These are phyloP conservation scores for Calocera cornea DNA, from an alignment of 768 basidiomycete genomes.

Conservation along the genomic window DNA sequence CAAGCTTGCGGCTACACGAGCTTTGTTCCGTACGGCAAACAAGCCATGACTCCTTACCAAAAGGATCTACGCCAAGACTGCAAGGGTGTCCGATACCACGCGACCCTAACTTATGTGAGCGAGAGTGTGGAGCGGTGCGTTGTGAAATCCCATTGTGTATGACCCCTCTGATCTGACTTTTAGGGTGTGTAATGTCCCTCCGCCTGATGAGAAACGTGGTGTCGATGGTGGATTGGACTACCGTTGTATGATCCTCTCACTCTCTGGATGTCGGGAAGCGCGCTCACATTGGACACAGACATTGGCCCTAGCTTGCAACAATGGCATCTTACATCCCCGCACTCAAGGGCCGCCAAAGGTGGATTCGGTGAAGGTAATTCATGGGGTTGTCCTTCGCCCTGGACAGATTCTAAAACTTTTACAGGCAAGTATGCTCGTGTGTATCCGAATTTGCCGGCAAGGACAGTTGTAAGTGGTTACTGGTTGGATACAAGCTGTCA, in stretches of 20 bases:
- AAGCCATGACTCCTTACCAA: neutral
- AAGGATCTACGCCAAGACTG: neutral
- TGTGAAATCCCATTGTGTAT: neutral
- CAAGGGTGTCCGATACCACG: neutral
- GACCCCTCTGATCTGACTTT: neutral
- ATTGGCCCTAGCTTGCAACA: neutral
- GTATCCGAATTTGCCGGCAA: neutral
- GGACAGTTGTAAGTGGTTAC: neutral
- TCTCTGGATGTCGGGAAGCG: too few relatives aligned
- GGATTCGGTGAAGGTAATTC: neutral
- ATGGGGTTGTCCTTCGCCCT: neutral
- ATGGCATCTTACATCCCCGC: neutral
- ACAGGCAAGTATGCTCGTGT: slow-evolving; percentile 1
- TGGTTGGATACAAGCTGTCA: neutral
- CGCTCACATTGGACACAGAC: neutral
- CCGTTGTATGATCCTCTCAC: neutral
- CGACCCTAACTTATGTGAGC: neutral
- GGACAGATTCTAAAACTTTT: neutral
- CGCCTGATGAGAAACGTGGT: neutral
- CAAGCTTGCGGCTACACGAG: neutral
- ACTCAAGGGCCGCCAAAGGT: neutral
- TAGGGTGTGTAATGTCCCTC: neutral
- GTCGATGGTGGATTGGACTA: neutral
- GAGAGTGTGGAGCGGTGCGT: neutral
- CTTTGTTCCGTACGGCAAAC: neutral